Evolutionary conservation across 225 moss, liverwort and hornwort species (phyloP).

Genomic region (Polytrichum commune): DNA sequence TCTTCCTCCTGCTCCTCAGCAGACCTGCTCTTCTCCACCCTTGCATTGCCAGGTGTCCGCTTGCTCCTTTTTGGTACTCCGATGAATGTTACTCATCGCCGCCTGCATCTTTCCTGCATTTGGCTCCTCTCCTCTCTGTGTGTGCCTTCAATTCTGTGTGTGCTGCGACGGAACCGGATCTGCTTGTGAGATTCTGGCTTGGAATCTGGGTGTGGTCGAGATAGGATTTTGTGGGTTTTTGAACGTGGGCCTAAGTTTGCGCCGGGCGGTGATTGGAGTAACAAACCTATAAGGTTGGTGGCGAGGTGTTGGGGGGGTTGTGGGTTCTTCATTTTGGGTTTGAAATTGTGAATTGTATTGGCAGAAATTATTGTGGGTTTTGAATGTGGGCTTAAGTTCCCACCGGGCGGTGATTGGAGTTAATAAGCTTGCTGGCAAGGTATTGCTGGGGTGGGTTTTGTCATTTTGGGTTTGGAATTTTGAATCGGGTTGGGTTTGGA

Average conservation of each 20-base stretch:
- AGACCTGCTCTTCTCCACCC: conserved; percentile 2
- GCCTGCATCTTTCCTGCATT: not conserved
- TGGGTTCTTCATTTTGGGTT: not conserved
- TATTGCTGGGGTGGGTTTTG: not conserved
- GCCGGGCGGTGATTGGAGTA: not conserved
- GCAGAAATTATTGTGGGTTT: not conserved
- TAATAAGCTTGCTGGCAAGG: not conserved
- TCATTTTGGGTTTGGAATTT: not conserved
- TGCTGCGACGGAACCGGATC: not conserved
- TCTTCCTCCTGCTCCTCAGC: not conserved
- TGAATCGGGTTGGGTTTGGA: not conserved
- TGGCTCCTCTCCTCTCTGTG: not conserved
- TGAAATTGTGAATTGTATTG: not conserved
- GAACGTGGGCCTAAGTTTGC: not conserved
- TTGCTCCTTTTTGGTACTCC: not conserved
- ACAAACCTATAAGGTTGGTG: not conserved
- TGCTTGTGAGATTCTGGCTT: not conserved
- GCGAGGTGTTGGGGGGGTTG: not conserved
- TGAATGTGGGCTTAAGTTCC: not conserved
- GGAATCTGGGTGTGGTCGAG: not conserved
- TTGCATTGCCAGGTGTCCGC: conserved; percentile 19
- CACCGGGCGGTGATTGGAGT: not conserved
- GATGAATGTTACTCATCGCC: not conserved
- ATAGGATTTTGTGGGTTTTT: not conserved
- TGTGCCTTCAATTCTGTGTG: not conserved